Conservation (phyloP, 140 eudicot genomes). For the Ambrosia hybrid region DNA sequence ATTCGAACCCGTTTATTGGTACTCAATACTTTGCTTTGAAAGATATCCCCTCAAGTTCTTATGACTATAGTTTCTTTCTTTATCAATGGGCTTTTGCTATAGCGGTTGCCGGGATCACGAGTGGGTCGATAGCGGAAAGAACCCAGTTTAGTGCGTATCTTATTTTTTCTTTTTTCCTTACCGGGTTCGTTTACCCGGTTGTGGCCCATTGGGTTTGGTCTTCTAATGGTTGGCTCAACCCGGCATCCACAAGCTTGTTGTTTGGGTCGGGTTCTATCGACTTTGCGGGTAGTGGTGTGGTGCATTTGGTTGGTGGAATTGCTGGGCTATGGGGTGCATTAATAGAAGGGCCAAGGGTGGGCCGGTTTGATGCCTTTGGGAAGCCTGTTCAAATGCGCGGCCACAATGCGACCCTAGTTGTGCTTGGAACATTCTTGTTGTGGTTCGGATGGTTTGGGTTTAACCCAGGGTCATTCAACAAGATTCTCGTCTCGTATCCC, state of each 20-base stretch:
- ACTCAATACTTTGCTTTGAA: constrained; percentile 53
- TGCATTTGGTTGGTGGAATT: constrained; percentile 76
- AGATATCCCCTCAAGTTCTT: constrained; percentile 43
- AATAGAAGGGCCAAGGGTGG: constrained; percentile 78
- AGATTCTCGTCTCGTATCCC: constrained; percentile 56
- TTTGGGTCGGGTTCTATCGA: constrained; percentile 74
- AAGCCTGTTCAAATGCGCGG: constrained; percentile 67
- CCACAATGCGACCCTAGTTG: constrained; percentile 69
- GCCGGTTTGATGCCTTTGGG: constrained; percentile 71
- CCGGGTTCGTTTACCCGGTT: constrained; percentile 74
- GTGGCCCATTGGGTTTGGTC: constrained; percentile 89
- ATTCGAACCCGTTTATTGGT: constrained; percentile 65
- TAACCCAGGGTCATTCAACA: constrained; percentile 69
- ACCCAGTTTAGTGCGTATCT: constrained; percentile 73
- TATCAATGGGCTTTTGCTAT: constrained; percentile 86
- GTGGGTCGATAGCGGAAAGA: constrained; percentile 74
- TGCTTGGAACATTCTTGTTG: constrained; percentile 68
- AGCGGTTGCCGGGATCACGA: constrained; percentile 78
- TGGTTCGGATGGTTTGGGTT: constrained; percentile 92
- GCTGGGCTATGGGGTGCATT: constrained; percentile 77
- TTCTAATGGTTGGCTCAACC: constrained; percentile 62
- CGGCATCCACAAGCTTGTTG: constrained; percentile 36
- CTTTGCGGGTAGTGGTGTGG: constrained; percentile 82
- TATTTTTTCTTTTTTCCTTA: constrained; percentile 57
- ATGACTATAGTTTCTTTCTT: constrained; percentile 65